Percentiles rank a stretch among this genome's conserved stretches.
These are phyloP conservation scores for Trifolium subterraneum DNA, from an alignment of 306 rosid species.

Conservation along the genomic window DNA sequence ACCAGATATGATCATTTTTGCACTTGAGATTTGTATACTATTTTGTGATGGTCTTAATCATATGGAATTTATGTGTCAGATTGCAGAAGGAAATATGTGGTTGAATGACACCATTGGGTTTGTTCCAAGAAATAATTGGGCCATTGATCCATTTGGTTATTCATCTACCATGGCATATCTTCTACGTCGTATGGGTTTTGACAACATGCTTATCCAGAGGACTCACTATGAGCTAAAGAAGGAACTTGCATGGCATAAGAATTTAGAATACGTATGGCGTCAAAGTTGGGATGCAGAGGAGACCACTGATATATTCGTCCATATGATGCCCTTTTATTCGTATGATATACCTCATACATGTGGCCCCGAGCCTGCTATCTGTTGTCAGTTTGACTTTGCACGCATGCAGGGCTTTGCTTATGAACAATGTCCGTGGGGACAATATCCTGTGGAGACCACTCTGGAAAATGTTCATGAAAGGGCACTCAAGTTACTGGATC, in stretches of 20 bases:
- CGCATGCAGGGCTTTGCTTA: constrained; percentile 70
- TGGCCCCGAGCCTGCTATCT: constrained; percentile 98
- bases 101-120: constrained; percentile 89
- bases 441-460: constrained; percentile 75
- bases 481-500: constrained; percentile 84
- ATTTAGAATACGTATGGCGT: constrained; percentile 91
- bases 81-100: constrained; percentile 95
- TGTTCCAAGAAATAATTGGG: constrained; percentile 97
- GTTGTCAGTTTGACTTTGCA: constrained; percentile 98
- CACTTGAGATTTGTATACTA: constrained; percentile 26
- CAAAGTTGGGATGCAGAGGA: constrained; percentile 98
- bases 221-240: constrained; percentile 98
- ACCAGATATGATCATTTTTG: constrained; percentile 14
- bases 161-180: constrained; percentile 99
- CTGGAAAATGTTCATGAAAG: constrained; percentile 78
- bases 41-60: constrained; percentile 36
- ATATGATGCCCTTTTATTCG: constrained; percentile 99
- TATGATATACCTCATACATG: constrained; percentile 99
- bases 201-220: constrained; percentile 98
- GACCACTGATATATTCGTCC: constrained; percentile 95
- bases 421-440: constrained; percentile 89
- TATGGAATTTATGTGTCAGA: constrained; percentile 60
- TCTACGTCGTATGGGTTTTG: constrained; percentile 99
- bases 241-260: constrained; percentile 88
- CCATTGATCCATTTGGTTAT: constrained; percentile 99